phyloP scores from a whole-genome alignment of 2,329 filamentous ascomycete genomes.

The Pseudogymnoascus sp. region DNA sequence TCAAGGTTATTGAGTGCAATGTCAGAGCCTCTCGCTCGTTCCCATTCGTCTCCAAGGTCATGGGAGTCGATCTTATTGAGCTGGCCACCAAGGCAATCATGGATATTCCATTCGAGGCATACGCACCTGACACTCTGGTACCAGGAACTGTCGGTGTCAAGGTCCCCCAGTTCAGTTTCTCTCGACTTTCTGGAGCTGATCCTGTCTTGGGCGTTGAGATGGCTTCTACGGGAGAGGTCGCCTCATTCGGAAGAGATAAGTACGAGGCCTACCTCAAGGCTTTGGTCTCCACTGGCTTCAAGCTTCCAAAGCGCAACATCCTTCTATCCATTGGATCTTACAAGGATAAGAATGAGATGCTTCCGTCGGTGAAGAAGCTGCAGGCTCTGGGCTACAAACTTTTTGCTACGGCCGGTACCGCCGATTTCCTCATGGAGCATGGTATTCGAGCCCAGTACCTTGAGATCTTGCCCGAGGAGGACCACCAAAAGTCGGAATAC shows the following conservation, averaged over 20 bases:
- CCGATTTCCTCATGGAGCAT: conserved; percentile 91
- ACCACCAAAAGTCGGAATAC: conserved; percentile 89
- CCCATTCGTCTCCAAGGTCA: conserved; percentile 97
- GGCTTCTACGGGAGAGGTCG: conserved; percentile 97
- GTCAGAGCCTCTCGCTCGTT: conserved; percentile 93
- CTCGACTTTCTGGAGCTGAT: conserved; percentile 88
- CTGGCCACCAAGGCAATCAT: conserved; percentile 98
- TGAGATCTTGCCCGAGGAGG: conserved; percentile 71
- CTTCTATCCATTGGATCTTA: conserved; percentile 91
- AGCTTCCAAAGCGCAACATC: conserved; percentile 90
- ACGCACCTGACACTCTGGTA: conserved; percentile 68
- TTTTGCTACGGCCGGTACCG: conserved; percentile 91
- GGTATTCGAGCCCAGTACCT: conserved; percentile 88
- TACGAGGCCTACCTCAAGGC: conserved; percentile 98
- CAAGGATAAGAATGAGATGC: conserved; percentile 97
- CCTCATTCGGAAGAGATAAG: conserved; percentile 90
- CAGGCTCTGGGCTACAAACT: conserved; percentile 89
- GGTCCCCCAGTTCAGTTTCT: conserved; percentile 98
- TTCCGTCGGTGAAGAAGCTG: conserved; percentile 83
- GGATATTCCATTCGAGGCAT: conserved; percentile 70
- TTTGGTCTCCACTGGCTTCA: conserved; percentile 90
- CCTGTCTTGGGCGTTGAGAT: conserved; percentile 97
- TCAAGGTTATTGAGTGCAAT: conserved; percentile 99
- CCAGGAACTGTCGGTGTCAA: conserved; percentile 89
- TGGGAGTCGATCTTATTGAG: conserved; percentile 95